These are phyloP conservation scores for Anthracocystis walkeri DNA, from an alignment of 1,284 basidiomycete species.

Conservation along the genomic window DNA sequence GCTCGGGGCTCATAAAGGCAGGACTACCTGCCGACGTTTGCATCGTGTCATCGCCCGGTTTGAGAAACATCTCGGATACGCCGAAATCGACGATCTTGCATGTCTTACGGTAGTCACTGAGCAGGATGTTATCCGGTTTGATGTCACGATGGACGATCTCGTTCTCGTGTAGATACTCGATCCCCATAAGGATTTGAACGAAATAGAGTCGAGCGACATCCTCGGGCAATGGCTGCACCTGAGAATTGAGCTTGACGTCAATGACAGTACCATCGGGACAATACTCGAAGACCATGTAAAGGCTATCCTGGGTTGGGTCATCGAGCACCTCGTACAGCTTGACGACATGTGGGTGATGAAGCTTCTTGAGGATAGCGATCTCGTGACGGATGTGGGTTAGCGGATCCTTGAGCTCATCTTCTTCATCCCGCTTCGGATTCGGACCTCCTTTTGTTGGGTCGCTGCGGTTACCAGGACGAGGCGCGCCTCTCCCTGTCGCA, in stretches of 20 bases:
- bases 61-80: conserved; percentile 74
- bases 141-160: conserved; percentile 73
- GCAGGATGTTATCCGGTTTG: conserved; percentile 74
- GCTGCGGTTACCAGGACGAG: conserved; percentile 8
- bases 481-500: conserved; percentile 3
- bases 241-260: conserved; percentile 68
- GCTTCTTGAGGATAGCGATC: conserved; percentile 65
- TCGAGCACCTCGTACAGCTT: conserved; percentile 74
- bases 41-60: conserved; percentile 71
- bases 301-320: conserved; percentile 72
- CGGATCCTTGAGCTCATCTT: conserved; percentile 56
- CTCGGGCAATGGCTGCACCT: conserved; percentile 63
- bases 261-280: conserved; percentile 72
- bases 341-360: conserved; percentile 71
- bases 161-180: conserved; percentile 74
- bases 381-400: conserved; percentile 64
- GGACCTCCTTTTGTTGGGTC: conserved; percentile 11
- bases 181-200: conserved; percentile 73
- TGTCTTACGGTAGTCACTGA: conserved; percentile 71
- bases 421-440: conserved; percentile 4
- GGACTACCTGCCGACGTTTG: conserved; percentile 73
- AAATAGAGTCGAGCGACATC: conserved; percentile 72
- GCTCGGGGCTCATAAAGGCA: conserved; percentile 74
- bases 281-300: conserved; percentile 72
- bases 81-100: conserved; percentile 76